Base-by-base conservation (phyloP, 208 protist genomes). In the Leishmania amazonensis region DNA sequence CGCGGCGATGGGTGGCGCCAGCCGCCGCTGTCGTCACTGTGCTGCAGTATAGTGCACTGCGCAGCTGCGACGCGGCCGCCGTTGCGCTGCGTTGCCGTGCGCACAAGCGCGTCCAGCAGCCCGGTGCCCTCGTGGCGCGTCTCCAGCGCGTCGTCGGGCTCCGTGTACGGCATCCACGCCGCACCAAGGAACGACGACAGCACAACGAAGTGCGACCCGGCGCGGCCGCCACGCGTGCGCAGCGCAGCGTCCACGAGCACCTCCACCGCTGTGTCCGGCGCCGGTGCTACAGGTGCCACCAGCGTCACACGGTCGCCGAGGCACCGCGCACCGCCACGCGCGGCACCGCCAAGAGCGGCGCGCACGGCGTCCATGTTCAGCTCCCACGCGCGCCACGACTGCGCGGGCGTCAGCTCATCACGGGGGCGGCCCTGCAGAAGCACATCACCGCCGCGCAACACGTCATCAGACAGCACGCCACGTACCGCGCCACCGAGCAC, bases 31-130 rank as follows among this genome's bases (percentile, higher is more conserved):
- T 49, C 8, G 73, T 3, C 47, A 4, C 3, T 35, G 70, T 35
- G 38, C 42, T 47, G 70, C 17, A 88, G 60, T 38, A 88, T 64
- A 38, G 79, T 83, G 70, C 85, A 88, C 76, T 88, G 85, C 31
- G 84, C 85, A 21, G 79, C 85, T 11, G 79, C 77, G 75, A 88
- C 85, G 53, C 85, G 85, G 21, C 85, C 85, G n/a, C 81, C 74
- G 79, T 88, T 88, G 58, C 62, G 79, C n/a, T 49, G 40, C 58
- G 70, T 82, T 28, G 82, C 75, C 9, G 78, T 84, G 64, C 58
- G 31, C 57, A 88, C 75, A 60, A 88, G 77, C 58, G 79, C 74
- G 57, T 83, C 79, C 51, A 88, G 53, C 40, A 81, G 78, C 40
- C 78, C 78, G 2, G 28, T 70, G 35, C 78, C 78, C 53, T 35